Conservation (phyloP, 202 grass and related monocot species). For the Miscanthus sacchariflorus region DNA sequence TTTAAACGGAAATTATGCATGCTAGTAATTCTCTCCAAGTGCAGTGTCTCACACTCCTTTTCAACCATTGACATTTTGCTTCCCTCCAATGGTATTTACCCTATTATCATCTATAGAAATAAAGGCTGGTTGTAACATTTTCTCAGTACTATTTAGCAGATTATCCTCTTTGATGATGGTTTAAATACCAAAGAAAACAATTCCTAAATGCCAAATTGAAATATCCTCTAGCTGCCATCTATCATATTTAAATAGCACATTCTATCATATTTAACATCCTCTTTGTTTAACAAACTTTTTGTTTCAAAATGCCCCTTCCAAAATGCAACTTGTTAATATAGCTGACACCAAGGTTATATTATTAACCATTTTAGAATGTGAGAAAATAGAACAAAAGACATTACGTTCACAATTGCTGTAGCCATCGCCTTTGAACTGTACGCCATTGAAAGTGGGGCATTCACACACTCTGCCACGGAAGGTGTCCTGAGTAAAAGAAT, state of each 20-base stretch:
- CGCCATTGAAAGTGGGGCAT: constrained; percentile 83
- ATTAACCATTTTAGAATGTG: constrained; percentile 12
- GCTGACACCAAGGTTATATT: constrained; percentile 22
- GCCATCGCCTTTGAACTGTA: constrained; percentile 92
- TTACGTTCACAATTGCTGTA: constrained; percentile 90
- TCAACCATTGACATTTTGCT: background rate
- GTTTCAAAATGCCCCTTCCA: constrained; percentile 26
- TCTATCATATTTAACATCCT: background rate
- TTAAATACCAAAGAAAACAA: constrained; percentile 32
- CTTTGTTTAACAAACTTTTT: constrained; percentile 12
- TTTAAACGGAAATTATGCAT: background rate
- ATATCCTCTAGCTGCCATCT: background rate
- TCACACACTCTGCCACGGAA: constrained; percentile 96
- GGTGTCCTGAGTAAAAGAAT: constrained; percentile 71
- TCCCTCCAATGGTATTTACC: background rate
- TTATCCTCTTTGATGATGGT: background rate
- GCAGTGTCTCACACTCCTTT: background rate
- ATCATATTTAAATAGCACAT: background rate
- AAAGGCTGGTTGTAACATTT: background rate
- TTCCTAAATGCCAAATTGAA: background rate
- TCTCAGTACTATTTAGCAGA: background rate
- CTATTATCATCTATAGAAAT: background rate
- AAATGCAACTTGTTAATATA: constrained; percentile 31
- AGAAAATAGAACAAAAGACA: constrained; percentile 39
- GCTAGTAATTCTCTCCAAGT: background rate